Evolutionary conservation across 495 filamentous ascomycete genomes (phyloP).

Genomic region (Penicillium riverlandense): DNA sequence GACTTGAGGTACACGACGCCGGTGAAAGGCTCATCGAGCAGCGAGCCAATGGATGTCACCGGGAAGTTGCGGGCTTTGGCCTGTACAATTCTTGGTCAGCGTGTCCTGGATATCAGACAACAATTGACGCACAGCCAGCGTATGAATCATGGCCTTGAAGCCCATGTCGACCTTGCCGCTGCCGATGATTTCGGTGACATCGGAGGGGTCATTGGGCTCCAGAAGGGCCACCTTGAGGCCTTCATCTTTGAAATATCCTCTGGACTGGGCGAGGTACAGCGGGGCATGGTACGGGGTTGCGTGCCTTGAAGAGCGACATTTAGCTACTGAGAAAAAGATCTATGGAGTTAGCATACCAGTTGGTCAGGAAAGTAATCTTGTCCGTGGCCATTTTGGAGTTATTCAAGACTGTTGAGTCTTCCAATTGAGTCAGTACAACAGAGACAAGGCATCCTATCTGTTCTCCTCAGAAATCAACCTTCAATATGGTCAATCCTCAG

Average conservation of each 20-base stretch:
- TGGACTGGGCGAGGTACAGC: conserved; percentile 61
- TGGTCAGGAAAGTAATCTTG: conserved; percentile 69
- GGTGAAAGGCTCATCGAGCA: conserved; percentile 67
- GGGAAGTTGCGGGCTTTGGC: conserved; percentile 66
- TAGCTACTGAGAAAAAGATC: not conserved
- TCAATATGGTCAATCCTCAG: too few relatives aligned
- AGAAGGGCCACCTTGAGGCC: conserved; percentile 63
- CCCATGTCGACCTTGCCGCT: conserved; percentile 64
- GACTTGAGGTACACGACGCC: conserved; percentile 64
- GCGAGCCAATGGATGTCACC: conserved; percentile 58
- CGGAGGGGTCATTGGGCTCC: conserved; percentile 62
- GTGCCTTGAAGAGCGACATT: conserved; percentile 42
- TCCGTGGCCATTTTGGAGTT: conserved; percentile 57
- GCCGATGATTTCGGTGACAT: conserved; percentile 69
- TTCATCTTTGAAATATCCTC: conserved; percentile 63
- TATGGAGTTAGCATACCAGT: conserved; percentile 45
- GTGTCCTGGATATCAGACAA: not conserved
- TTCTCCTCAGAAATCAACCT: conserved; percentile 1
- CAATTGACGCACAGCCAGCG: conserved; percentile 46
- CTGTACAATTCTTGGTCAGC: conserved; percentile 14
- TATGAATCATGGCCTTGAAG: conserved; percentile 74
- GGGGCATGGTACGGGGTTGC: conserved; percentile 69
- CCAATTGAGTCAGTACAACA: conserved; percentile 12
- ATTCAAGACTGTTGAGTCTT: conserved; percentile 12
- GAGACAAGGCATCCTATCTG: not conserved